phyloP scores from a whole-genome alignment of 1,139 yeast species.

The Kodamaea fungicola region DNA sequence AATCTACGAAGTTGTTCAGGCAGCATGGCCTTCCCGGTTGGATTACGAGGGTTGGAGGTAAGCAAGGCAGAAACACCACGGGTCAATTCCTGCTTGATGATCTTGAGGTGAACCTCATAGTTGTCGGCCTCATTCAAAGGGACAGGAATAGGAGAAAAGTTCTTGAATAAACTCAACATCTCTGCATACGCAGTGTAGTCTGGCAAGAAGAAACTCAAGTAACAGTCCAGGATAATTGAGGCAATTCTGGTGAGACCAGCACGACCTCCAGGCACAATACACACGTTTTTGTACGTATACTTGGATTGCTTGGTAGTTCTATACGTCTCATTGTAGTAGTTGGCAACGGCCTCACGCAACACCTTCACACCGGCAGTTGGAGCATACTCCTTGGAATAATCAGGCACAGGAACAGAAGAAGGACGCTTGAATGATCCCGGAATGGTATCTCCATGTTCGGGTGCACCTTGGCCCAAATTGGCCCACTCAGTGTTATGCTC shows the following conservation, averaged over 20 bases:
- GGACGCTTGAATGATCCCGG: conserved; percentile 65
- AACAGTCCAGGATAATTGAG: conserved; percentile 59
- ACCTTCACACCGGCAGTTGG: conserved; percentile 63
- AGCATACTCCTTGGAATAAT: conserved; percentile 56
- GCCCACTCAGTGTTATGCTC: conserved; percentile 55
- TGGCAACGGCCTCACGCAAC: conserved; percentile 60
- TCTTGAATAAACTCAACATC: conserved; percentile 63
- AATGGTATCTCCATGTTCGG: conserved; percentile 61
- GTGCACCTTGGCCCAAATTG: conserved; percentile 69
- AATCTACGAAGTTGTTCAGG: conserved; percentile 49
- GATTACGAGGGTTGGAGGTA: conserved; percentile 66
- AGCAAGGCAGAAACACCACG: conserved; percentile 63
- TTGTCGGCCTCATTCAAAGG: conserved; percentile 60
- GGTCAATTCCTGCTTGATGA: conserved; percentile 51
- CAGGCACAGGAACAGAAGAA: conserved; percentile 47
- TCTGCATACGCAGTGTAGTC: conserved; percentile 75
- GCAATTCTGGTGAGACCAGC: conserved; percentile 69
- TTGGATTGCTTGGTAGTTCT: conserved; percentile 49
- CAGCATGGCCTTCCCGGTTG: conserved; percentile 59
- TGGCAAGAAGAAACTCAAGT: conserved; percentile 61
- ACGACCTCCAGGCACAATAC: conserved; percentile 69
- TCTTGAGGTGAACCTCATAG: conserved; percentile 56
- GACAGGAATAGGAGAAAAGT: conserved; percentile 66
- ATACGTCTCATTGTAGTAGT: conserved; percentile 56
- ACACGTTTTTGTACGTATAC: conserved; percentile 63